phyloP scores from a whole-genome alignment of 192 early-diverging fungal genomes.

The Dimargaris xerosporica region DNA sequence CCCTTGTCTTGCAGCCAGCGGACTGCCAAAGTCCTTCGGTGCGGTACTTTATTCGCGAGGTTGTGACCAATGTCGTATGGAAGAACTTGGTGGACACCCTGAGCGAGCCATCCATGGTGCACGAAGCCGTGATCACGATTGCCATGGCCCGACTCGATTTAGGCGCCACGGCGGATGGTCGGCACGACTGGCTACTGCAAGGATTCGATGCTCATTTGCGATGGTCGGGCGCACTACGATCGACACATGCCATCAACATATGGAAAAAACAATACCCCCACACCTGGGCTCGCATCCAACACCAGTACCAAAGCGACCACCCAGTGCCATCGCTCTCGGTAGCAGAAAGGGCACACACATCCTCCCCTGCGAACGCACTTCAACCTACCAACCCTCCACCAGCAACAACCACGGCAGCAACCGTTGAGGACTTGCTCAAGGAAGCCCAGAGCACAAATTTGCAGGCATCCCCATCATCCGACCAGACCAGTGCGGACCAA shows the following conservation, averaged over 20 bases:
- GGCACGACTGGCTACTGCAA: no score
- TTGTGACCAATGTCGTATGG: constrained; percentile 5
- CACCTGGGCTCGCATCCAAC: background rate
- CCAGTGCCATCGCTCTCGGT: background rate
- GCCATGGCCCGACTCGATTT: background rate
- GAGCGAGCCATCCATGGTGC: background rate
- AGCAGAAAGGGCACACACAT: background rate
- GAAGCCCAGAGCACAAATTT: constrained; percentile 2
- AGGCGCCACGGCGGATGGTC: no score
- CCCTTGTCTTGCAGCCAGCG: background rate
- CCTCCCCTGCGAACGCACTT: no score
- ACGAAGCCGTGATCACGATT: background rate
- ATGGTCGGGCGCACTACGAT: background rate
- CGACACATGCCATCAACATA: background rate
- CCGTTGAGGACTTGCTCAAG: constrained; percentile 1
- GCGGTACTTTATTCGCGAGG: background rate
- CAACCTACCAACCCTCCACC: no score
- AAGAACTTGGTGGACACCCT: background rate
- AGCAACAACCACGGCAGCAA: no score
- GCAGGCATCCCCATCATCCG: background rate
- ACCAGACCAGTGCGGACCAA: background rate
- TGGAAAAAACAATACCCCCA: background rate
- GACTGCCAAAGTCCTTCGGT: background rate
- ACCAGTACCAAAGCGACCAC: background rate
- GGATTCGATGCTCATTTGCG: background rate